These are phyloP conservation scores for Ceratocystiopsis brevicomis DNA, from an alignment of 2,329 filamentous ascomycete genomes.

Conservation along the genomic window DNA sequence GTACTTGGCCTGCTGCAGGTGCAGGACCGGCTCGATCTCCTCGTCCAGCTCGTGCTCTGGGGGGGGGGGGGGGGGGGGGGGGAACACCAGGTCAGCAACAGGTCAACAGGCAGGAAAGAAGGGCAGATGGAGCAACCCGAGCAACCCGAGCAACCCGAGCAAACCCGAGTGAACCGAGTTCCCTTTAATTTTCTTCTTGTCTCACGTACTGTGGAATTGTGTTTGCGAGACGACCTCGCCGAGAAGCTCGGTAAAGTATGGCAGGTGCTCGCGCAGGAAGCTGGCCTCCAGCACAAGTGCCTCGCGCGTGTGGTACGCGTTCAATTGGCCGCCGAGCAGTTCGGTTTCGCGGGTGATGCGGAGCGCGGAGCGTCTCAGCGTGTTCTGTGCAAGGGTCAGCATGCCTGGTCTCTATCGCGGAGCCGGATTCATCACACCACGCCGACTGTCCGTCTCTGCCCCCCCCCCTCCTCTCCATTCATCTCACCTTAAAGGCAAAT, in stretches of 20 bases:
- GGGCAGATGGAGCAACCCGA: no score
- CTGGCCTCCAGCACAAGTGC: constrained; percentile 81
- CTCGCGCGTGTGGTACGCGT: constrained; percentile 78
- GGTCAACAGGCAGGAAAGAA: no score
- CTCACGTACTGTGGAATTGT: constrained; percentile 54
- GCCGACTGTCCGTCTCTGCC: no score
- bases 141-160: no score
- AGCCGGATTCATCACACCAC: no score
- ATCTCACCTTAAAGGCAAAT: constrained; percentile 85
- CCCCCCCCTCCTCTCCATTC: constrained; percentile 6
- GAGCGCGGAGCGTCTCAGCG: constrained; percentile 68
- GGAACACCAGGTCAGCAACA: background rate
- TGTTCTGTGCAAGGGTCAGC: constrained; percentile 40
- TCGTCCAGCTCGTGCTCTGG: constrained; percentile 80
- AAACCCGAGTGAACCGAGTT: no score
- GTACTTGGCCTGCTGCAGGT: constrained; percentile 57
- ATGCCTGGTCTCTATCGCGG: background rate
- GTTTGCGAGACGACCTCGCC: constrained; percentile 79
- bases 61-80: no score
- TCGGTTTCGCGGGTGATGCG: constrained; percentile 91
- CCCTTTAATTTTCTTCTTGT: background rate
- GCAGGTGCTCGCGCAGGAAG: constrained; percentile 88
- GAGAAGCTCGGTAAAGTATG: constrained; percentile 92
- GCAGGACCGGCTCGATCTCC: constrained; percentile 61
- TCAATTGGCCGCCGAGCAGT: constrained; percentile 80